These are phyloP conservation scores for Pichia sp. DNA, from an alignment of 1,139 yeast species.

Conservation along the genomic window DNA sequence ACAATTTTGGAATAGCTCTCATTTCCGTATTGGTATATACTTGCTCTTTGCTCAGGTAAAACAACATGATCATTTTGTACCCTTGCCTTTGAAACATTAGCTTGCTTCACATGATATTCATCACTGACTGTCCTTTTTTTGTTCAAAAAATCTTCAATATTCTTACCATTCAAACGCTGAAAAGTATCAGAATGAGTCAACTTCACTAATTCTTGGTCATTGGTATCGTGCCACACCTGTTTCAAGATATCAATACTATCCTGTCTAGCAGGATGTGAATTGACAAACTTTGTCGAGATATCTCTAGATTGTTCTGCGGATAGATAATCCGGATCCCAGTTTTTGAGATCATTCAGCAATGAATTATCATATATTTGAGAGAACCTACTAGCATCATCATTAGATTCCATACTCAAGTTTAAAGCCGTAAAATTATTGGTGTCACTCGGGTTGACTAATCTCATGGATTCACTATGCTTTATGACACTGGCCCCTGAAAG, in stretches of 20 bases:
- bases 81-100: constrained; percentile 20
- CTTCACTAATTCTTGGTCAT: constrained; percentile 16
- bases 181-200: constrained; percentile 17
- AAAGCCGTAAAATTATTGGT: not conserved
- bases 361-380: constrained; percentile 19
- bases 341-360: constrained; percentile 23
- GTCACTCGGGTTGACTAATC: not conserved
- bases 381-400: not conserved
- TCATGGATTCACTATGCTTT: not conserved
- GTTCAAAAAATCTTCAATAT: constrained; percentile 27
- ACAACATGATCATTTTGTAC: constrained; percentile 14
- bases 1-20: constrained; percentile 18
- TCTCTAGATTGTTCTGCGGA: not conserved
- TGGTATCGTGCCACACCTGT: constrained; percentile 32
- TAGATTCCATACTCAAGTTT: not conserved
- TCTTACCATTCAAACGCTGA: constrained; percentile 22
- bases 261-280: constrained; percentile 1
- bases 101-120: constrained; percentile 28
- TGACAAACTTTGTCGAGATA: not conserved
- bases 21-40: constrained; percentile 16
- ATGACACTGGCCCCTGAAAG: constrained; percentile 1
- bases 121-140: constrained; percentile 30
- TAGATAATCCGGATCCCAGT: constrained; percentile 24
- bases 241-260: constrained; percentile 21
- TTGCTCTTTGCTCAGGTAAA: constrained; percentile 24